Evolutionary conservation across 2,329 filamentous ascomycete genomes (phyloP).

Genomic region (Aspergillus clavatus): DNA sequence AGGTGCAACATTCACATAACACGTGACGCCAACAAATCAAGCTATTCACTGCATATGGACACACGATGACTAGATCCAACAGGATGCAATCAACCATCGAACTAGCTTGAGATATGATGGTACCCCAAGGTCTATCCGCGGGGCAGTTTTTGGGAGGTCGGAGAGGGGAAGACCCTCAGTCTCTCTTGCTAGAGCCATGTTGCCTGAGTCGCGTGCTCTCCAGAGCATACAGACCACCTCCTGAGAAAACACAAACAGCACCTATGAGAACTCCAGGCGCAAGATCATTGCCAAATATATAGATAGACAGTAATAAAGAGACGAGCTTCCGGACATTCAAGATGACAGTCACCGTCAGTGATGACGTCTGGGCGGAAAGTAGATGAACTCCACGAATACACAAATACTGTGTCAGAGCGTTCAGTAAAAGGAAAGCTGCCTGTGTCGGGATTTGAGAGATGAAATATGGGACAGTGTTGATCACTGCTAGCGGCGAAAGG

Average conservation of each 20-base stretch:
- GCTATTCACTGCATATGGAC: too few species aligned
- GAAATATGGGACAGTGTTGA: constrained; percentile 14
- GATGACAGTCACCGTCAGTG: constrained; percentile 92
- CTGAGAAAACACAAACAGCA: constrained; percentile 79
- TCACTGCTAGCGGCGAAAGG: constrained; percentile 1
- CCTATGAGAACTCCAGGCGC: constrained; percentile 72
- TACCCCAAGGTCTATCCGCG: too few species aligned
- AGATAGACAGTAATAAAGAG: constrained; percentile 84
- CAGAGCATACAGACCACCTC: constrained; percentile 84
- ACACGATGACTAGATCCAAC: too few species aligned
- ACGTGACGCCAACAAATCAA: too few species aligned
- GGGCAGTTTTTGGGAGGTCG: too few species aligned
- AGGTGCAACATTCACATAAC: too few species aligned
- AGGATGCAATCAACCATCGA: too few species aligned
- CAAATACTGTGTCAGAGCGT: constrained; percentile 81
- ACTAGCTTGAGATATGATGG: too few species aligned
- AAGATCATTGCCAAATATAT: constrained; percentile 85
- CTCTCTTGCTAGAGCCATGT: constrained; percentile 14
- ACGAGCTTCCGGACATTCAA: constrained; percentile 92
- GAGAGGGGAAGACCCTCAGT: too few species aligned
- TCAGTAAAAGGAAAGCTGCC: constrained; percentile 38
- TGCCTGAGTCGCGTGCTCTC: constrained; percentile 48
- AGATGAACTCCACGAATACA: constrained; percentile 96
- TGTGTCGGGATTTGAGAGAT: constrained; percentile 31
- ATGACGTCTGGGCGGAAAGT: constrained; percentile 81